These are phyloP conservation scores for Globisporangium paddicum DNA, from an alignment of 352 stramenopile species.

Conservation along the genomic window DNA sequence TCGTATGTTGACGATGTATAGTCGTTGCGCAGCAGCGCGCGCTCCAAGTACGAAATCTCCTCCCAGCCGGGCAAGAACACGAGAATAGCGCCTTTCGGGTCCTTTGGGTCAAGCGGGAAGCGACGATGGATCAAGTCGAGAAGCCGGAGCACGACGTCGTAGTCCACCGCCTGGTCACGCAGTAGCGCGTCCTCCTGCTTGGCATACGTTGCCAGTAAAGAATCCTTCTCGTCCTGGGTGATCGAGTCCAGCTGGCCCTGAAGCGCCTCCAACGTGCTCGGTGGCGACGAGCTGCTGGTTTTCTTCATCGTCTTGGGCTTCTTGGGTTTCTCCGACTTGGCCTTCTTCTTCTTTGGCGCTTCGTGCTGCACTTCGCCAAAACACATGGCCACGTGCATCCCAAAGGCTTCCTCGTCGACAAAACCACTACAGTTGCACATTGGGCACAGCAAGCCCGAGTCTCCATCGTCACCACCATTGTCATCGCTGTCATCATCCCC, in stretches of 20 bases:
- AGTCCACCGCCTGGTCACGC: constrained; percentile 67
- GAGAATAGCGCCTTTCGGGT: constrained; percentile 65
- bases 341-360: constrained; percentile 17
- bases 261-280: constrained; percentile 28
- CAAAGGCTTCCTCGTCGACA: constrained; percentile 78
- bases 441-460: constrained; percentile 57
- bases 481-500: background rate
- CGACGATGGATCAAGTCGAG: constrained; percentile 55
- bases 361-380: constrained; percentile 37
- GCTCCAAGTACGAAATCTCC: constrained; percentile 79
- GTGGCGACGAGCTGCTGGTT: constrained; percentile 17
- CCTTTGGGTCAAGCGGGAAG: constrained; percentile 36
- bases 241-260: constrained; percentile 27
- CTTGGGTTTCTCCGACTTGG: constrained; percentile 1
- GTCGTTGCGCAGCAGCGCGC: constrained; percentile 46
- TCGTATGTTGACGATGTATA: constrained; percentile 50
- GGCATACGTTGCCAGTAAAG: constrained; percentile 46
- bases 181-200: constrained; percentile 55
- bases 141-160: constrained; percentile 59
- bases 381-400: constrained; percentile 82
- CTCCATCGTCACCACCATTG: background rate
- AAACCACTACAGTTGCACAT: constrained; percentile 79
- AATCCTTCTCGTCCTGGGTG: constrained; percentile 27
- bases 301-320: constrained; percentile 7
- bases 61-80: constrained; percentile 84